A percentile compares a stretch with the other conserved stretches of the same genome.
phyloP scores from a whole-genome alignment of 2,329 filamentous ascomycete genomes.

The Arthrobotrys musiformis region DNA sequence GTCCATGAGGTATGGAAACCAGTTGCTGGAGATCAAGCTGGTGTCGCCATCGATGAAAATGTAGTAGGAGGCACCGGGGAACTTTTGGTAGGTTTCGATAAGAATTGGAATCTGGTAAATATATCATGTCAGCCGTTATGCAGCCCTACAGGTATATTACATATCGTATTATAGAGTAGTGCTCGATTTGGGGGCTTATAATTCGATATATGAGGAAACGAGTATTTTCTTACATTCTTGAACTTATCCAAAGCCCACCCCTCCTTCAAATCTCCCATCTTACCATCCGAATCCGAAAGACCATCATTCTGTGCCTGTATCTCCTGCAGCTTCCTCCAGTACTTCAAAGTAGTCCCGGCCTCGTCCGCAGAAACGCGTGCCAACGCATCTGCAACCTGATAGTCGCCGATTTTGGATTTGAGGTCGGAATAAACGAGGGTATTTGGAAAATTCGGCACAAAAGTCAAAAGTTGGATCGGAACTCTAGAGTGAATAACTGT shows the following conservation, averaged over 20 bases:
- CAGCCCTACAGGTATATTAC: not conserved
- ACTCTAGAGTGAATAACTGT: slow-evolving; percentile 48
- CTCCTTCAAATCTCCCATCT: slow-evolving; percentile 52
- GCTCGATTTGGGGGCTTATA: not conserved
- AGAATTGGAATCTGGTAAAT: slow-evolving; percentile 43
- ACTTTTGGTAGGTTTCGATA: slow-evolving; percentile 52
- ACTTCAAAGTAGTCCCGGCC: slow-evolving; percentile 31
- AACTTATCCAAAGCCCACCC: slow-evolving; percentile 53
- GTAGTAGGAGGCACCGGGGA: slow-evolving; percentile 44
- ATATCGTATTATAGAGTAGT: not conserved
- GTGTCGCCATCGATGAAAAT: slow-evolving; percentile 54
- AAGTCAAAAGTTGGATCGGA: slow-evolving; percentile 43
- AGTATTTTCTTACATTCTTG: slow-evolving; percentile 41
- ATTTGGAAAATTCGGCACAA: slow-evolving; percentile 45
- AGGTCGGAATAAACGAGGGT: slow-evolving; percentile 48
- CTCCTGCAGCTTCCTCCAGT: slow-evolving; percentile 44
- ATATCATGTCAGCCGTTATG: not conserved
- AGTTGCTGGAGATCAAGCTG: slow-evolving; percentile 53
- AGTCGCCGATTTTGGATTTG: slow-evolving; percentile 47
- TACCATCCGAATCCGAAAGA: slow-evolving; percentile 38
- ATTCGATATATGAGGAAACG: not conserved
- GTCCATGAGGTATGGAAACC: slow-evolving; percentile 47
- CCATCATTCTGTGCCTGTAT: slow-evolving; percentile 40
- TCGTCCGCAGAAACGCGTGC: slow-evolving; percentile 43
- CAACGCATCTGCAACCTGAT: slow-evolving; percentile 40